These are phyloP conservation scores for Megacollybia platyphylla DNA, from an alignment of 1,284 basidiomycete species.

Conservation along the genomic window DNA sequence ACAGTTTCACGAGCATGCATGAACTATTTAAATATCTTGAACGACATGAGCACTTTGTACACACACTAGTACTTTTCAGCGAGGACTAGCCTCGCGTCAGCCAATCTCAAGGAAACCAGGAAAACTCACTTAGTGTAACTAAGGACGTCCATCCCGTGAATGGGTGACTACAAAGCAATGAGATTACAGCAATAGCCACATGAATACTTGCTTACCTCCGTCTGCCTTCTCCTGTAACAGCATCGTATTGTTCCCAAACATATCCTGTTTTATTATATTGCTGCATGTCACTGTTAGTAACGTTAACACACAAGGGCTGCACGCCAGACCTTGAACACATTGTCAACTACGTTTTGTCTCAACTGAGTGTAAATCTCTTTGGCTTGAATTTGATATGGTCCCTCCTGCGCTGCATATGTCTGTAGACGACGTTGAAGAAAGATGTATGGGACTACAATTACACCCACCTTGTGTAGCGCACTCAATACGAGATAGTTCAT, in stretches of 20 bases:
- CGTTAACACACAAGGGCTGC: neutral
- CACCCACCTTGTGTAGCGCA: conserved; percentile 59
- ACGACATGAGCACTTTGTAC: conserved; percentile 6
- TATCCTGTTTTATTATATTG: conserved; percentile 88
- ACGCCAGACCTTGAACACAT: conserved; percentile 63
- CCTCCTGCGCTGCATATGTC: conserved; percentile 71
- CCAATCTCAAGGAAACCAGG: conserved; percentile 3
- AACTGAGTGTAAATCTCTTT: conserved; percentile 70
- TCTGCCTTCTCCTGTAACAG: conserved; percentile 69
- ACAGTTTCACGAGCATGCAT: no score
- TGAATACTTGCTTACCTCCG: conserved; percentile 45
- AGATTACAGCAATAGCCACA: conserved; percentile 1
- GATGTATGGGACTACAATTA: neutral
- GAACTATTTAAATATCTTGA: neutral
- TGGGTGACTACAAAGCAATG: conserved; percentile 3
- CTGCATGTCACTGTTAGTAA: conserved; percentile 25
- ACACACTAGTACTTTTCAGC: conserved; percentile 39
- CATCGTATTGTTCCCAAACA: conserved; percentile 94
- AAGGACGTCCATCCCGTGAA: conserved; percentile 63
- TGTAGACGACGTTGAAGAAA: conserved; percentile 16
- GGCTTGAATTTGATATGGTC: conserved; percentile 69
- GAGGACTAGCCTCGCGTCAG: conserved; percentile 24
- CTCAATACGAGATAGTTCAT: conserved; percentile 87
- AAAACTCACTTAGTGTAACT: conserved; percentile 55
- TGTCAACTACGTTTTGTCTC: conserved; percentile 73